A percentile compares a stretch with the other conserved stretches of the same genome.
Evolutionary conservation across 1,139 yeast species (phyloP).

Genomic region (Scheffersomyces titani): DNA sequence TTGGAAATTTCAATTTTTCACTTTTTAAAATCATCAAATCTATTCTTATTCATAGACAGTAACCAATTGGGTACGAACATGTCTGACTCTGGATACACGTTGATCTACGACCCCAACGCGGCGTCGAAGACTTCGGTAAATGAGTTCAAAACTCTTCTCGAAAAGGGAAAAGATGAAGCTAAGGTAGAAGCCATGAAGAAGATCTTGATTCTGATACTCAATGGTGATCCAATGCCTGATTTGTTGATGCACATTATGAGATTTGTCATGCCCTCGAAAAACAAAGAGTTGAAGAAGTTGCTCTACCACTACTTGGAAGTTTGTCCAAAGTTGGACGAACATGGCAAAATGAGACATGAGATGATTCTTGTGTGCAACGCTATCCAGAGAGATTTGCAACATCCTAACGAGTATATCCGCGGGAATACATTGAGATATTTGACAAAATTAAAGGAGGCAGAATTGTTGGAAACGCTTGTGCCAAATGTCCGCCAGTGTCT

Average conservation of each 20-base stretch:
- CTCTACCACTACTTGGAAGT: conserved; percentile 98
- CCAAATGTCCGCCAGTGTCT: conserved; percentile 90
- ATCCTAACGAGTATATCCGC: conserved; percentile 95
- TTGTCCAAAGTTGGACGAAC: conserved; percentile 85
- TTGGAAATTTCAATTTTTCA: not conserved
- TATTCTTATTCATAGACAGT: not conserved
- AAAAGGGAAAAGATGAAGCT: conserved; percentile 85
- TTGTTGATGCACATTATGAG: conserved; percentile 95
- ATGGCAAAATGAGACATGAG: conserved; percentile 94
- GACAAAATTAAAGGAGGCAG: conserved; percentile 89
- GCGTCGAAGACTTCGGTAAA: conserved; percentile 68
- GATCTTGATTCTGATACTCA: conserved; percentile 82
- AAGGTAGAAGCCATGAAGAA: conserved; percentile 90
- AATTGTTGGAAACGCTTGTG: conserved; percentile 90
- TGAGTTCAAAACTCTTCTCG: conserved; percentile 79
- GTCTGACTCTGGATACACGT: conserved; percentile 64
- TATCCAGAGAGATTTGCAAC: conserved; percentile 94
- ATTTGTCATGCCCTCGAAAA: conserved; percentile 93
- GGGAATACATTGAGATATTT: conserved; percentile 93
- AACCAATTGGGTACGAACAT: conserved; percentile 15
- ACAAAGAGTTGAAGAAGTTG: conserved; percentile 88
- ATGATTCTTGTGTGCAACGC: conserved; percentile 99
- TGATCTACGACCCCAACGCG: conserved; percentile 75
- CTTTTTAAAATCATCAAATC: not conserved
- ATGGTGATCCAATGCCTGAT: conserved; percentile 94